Conservation (phyloP, 768 basidiomycete species). For the Amanita exitialis region DNA sequence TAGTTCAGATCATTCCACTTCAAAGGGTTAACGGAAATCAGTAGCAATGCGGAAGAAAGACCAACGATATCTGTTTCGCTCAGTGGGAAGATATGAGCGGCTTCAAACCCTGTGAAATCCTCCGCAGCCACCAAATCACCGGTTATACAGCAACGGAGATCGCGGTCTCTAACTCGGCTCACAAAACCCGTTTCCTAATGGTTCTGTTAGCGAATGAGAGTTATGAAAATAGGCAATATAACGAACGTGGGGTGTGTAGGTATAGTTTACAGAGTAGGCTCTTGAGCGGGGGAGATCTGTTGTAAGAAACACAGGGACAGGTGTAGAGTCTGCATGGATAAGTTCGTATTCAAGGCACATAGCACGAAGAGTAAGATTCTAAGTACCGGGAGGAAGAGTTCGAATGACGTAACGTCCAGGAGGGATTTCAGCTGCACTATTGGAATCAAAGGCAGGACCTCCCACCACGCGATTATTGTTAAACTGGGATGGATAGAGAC, state of each 20-base stretch:
- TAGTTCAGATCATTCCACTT: constrained; percentile 12
- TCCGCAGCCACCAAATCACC: constrained; percentile 10
- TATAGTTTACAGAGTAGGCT: constrained; percentile 11
- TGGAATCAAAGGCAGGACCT: constrained; percentile 11
- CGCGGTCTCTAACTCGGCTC: constrained; percentile 10
- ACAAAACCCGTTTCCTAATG: constrained; percentile 7
- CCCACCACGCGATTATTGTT: not conserved
- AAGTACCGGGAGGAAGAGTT: constrained; percentile 10
- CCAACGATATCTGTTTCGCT: constrained; percentile 10
- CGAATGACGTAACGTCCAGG: constrained; percentile 12
- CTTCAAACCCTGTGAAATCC: constrained; percentile 13
- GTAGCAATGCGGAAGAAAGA: constrained; percentile 1
- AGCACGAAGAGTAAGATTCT: constrained; percentile 2
- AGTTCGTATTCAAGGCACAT: constrained; percentile 3
- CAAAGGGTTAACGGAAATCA: constrained; percentile 2
- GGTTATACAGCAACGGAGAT: constrained; percentile 12
- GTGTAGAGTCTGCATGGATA: constrained; percentile 6
- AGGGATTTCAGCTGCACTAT: constrained; percentile 10
- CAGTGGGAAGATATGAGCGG: constrained; percentile 12
- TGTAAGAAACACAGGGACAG: constrained; percentile 8
- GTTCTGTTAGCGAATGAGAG: no score
- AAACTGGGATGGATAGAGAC: constrained; percentile 8
- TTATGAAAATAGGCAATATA: not conserved
- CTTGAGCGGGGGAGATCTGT: constrained; percentile 11
- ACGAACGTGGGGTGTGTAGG: constrained; percentile 11